phyloP scores from a whole-genome alignment of 805 yeast species.

The Candida xiaguanensis region DNA sequence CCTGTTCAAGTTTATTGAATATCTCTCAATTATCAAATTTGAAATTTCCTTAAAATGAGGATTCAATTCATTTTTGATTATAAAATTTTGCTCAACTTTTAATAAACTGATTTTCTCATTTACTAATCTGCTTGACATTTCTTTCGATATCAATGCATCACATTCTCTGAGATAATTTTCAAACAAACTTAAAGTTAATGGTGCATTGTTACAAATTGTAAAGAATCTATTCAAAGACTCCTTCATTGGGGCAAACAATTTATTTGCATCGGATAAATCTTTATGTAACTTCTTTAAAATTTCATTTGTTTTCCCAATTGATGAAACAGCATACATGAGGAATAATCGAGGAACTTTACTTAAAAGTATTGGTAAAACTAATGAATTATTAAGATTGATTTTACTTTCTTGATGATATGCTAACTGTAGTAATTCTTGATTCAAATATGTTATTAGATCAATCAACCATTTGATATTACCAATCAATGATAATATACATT shows the following conservation, averaged over 20 bases:
- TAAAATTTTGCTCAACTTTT: constrained; percentile 56
- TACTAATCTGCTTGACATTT: constrained; percentile 18
- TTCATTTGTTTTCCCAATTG: constrained; percentile 59
- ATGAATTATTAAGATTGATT: constrained; percentile 29
- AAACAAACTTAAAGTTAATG: constrained; percentile 52
- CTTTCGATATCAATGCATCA: constrained; percentile 37
- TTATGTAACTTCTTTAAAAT: constrained; percentile 55
- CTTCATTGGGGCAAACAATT: constrained; percentile 45
- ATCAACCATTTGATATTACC: constrained; percentile 86
- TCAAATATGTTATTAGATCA: constrained; percentile 67
- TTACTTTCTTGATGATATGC: constrained; percentile 17
- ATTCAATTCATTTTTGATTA: constrained; percentile 60
- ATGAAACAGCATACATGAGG: constrained; percentile 61
- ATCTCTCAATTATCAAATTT: constrained; percentile 45
- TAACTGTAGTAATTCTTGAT: constrained; percentile 66
- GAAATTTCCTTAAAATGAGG: constrained; percentile 38
- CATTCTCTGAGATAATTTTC: constrained; percentile 62
- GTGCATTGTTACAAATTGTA: constrained; percentile 45
- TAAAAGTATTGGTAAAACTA: constrained; percentile 57
- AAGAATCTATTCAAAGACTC: constrained; percentile 52
- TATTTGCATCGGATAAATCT: constrained; percentile 40
- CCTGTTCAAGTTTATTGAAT: constrained; percentile 37
- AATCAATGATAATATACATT: constrained; percentile 55
- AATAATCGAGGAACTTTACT: constrained; percentile 70
- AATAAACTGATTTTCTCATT: constrained; percentile 30